Conservation (phyloP, 306 rosid species). For the Trifolium dubium region DNA sequence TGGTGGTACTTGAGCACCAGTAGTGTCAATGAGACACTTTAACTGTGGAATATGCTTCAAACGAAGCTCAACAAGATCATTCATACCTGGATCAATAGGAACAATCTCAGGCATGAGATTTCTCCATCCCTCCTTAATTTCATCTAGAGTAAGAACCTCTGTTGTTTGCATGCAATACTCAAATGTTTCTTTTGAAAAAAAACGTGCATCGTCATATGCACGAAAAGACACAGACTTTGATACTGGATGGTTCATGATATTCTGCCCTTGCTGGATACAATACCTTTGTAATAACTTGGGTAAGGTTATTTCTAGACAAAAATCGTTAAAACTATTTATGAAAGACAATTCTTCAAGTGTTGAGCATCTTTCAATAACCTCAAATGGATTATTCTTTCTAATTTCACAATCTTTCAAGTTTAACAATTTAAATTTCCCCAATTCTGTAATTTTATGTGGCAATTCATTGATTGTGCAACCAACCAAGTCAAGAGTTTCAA, state of each 20-base stretch:
- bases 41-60: background rate
- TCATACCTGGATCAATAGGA: background rate
- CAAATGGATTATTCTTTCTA: background rate
- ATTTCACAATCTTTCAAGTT: no score
- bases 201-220: background rate
- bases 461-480: accelerated
- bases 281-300: slow-evolving; percentile 7
- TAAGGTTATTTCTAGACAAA: no score
- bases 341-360: slow-evolving; percentile 27
- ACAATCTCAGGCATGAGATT: slow-evolving; percentile 29
- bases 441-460: background rate
- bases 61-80: background rate
- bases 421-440: slow-evolving; percentile 9
- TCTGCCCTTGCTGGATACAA: background rate
- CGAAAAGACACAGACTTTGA: background rate
- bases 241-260: no score
- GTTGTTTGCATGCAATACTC: background rate
- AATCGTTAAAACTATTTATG: no score
- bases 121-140: background rate
- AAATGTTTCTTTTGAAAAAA: background rate
- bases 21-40: background rate
- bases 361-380: slow-evolving; percentile 30
- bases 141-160: background rate
- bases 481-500: slow-evolving; percentile 27
- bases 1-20: background rate